Evolutionary conservation across 2,329 filamentous ascomycete genomes (phyloP).

Genomic region (Colletotrichum abscissum): DNA sequence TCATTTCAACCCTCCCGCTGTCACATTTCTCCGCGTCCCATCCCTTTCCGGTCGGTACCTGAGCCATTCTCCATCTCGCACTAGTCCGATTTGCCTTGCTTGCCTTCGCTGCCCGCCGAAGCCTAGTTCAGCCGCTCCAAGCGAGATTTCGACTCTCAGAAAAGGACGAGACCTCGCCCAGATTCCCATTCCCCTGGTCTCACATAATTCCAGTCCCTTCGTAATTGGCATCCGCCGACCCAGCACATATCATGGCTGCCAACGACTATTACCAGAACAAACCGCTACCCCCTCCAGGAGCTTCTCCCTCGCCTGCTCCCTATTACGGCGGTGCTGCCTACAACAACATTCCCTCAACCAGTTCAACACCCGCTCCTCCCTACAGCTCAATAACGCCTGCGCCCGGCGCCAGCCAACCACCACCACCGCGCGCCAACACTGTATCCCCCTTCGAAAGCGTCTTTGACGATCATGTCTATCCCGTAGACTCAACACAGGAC

Average conservation of each 20-base stretch:
- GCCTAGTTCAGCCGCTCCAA: constrained; percentile 14
- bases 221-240: background rate
- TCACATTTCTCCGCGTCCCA: constrained; percentile 34
- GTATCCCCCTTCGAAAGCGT: constrained; percentile 72
- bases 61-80: constrained; percentile 19
- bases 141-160: constrained; percentile 32
- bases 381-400: constrained; percentile 43
- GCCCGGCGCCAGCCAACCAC: constrained; percentile 39
- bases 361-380: constrained; percentile 50
- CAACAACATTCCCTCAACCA: constrained; percentile 55
- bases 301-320: constrained; percentile 52
- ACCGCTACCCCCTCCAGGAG: constrained; percentile 47
- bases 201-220: constrained; percentile 13
- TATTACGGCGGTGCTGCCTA: constrained; percentile 49
- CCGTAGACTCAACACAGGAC: constrained; percentile 55
- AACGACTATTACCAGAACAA: constrained; percentile 73
- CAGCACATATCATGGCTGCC: constrained; percentile 63
- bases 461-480: constrained; percentile 76
- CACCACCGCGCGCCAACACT: constrained; percentile 49
- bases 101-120: background rate
- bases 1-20: constrained; percentile 26
- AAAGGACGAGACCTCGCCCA: constrained; percentile 15
- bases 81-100: constrained; percentile 24
- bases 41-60: constrained; percentile 31
- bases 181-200: constrained; percentile 20